Conservation (phyloP, 805 yeast species). For the Isabelozyma gotoi region DNA sequence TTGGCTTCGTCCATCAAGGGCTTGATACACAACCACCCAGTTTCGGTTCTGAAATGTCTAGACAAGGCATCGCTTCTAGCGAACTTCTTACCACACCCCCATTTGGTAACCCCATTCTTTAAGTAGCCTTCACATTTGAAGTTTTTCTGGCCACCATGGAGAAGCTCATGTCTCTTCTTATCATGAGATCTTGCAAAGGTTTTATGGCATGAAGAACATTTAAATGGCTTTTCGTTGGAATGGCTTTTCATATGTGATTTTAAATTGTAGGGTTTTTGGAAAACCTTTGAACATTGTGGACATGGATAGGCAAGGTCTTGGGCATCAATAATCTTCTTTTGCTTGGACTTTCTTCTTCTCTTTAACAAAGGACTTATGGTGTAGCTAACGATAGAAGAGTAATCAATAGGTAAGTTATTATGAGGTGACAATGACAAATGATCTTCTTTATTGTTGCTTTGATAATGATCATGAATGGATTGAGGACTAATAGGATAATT, state of each 20-base stretch:
- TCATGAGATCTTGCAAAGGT: slow-evolving; percentile 79
- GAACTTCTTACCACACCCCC: slow-evolving; percentile 78
- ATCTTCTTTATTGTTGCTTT: background rate
- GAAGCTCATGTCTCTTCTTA: slow-evolving; percentile 68
- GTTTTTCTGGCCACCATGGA: slow-evolving; percentile 73
- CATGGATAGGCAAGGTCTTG: slow-evolving; percentile 31
- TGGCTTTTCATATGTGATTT: slow-evolving; percentile 52
- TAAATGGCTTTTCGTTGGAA: slow-evolving; percentile 68
- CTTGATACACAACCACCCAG: slow-evolving; percentile 67
- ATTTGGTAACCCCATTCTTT: slow-evolving; percentile 53
- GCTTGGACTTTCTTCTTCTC: slow-evolving; percentile 23
- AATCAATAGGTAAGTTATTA: slow-evolving; percentile 22
- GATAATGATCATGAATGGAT: background rate
- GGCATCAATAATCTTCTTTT: slow-evolving; percentile 4
- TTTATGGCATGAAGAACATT: slow-evolving; percentile 62
- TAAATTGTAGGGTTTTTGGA: slow-evolving; percentile 50
- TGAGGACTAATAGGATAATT: background rate
- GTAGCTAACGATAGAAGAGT: slow-evolving; percentile 32
- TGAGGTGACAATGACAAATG: background rate
- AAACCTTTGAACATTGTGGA: slow-evolving; percentile 42
- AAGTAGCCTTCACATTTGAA: slow-evolving; percentile 65
- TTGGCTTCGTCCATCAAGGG: slow-evolving; percentile 65
- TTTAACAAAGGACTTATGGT: slow-evolving; percentile 31
- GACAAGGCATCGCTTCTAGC: slow-evolving; percentile 79
- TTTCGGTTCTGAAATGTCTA: slow-evolving; percentile 73